Percentiles rank a stretch among this genome's conserved stretches.
Conservation (phyloP, 2,329 filamentous ascomycete genomes). For the Grosmannia clavigera region DNA sequence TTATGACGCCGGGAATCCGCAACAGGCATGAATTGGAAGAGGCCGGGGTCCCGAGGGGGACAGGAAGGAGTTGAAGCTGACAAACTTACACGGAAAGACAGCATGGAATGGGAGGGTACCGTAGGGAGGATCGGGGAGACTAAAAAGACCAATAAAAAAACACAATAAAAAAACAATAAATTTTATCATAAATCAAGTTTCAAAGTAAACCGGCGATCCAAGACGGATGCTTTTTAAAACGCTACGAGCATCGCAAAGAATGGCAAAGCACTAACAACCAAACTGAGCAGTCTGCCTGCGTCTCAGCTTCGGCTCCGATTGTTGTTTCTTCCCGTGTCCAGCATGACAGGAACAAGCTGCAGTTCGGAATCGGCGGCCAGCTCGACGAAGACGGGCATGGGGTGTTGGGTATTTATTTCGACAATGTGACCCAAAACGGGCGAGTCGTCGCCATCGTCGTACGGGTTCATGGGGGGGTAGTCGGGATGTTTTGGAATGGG, state of each 20-base stretch:
- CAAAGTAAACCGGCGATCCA: no score
- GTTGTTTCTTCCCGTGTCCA: neutral
- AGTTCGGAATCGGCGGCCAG: constrained; percentile 1
- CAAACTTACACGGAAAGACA: neutral
- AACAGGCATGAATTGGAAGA: neutral
- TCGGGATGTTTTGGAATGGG: neutral
- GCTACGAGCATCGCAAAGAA: no score
- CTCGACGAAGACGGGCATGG: constrained; percentile 7
- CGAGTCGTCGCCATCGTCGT: neutral
- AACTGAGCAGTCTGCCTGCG: neutral
- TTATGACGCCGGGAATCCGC: neutral
- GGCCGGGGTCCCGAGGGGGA: neutral
- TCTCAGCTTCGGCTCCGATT: neutral
- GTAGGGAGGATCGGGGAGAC: neutral
- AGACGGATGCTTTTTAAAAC: no score
- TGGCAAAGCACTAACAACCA: no score
- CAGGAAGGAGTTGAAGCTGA: neutral
- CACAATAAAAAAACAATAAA: neutral
- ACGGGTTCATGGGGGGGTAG: neutral
- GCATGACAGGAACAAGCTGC: neutral
- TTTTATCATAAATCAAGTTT: no score
- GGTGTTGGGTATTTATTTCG: neutral
- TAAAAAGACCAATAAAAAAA: neutral
- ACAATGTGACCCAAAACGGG: neutral
- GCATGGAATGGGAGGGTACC: neutral